Evolutionary conservation across 768 basidiomycete species (phyloP), one percentile per base, ranked within the genome.

Genomic region (Leccinum aurantiacum): DNA sequence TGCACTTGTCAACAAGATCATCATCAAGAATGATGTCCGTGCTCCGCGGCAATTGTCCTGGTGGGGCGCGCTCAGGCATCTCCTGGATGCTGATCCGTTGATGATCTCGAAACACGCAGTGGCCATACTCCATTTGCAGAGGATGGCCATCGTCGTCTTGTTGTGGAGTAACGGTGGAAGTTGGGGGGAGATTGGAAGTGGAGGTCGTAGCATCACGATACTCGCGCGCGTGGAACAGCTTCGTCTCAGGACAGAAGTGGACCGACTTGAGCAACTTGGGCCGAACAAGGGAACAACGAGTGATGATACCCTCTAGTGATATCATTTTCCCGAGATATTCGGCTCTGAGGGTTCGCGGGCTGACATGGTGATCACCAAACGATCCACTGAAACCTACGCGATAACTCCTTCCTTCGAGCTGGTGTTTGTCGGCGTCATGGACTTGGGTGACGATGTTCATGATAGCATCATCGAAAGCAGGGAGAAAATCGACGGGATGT

Each of bases 51-150:
- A 99, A 80, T 74, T 98, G 96, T 29, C 97, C 97, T 48, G 97
- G 91, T 25, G 97, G 97, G 14, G 97, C 95, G 24, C 97, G 87
- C 76, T 99, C 97, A 3, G 97, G 97, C 96, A 99, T 98, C 71
- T 99, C 97, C 77, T 99, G 97, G 63, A 99, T 98, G 74, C 88
- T 94, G 71, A 98, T 92, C 64, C 94, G 87, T 75, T 99, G 97
- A 75, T 98, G 93, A 76, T 99, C 97, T 58, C 92, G 82, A 79
- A 97, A 99, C 8, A 90, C 84, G 70, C 90, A 93, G 63, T 89
- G 80, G 5, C 97, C 97, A 70, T 87, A 98, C 77, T 99, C 97
- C 65, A 88, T 97, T 74, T 94, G 85, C 53, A 99, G 78, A 22
- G 85, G 79, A 69, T 87, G 84, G 2, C 94, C 95, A 56, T 96